Percentiles rank a stretch among this genome's conserved stretches.
These are phyloP conservation scores for Schrenkiella parvula DNA, from an alignment of 345 rosid genomes.

Conservation along the genomic window DNA sequence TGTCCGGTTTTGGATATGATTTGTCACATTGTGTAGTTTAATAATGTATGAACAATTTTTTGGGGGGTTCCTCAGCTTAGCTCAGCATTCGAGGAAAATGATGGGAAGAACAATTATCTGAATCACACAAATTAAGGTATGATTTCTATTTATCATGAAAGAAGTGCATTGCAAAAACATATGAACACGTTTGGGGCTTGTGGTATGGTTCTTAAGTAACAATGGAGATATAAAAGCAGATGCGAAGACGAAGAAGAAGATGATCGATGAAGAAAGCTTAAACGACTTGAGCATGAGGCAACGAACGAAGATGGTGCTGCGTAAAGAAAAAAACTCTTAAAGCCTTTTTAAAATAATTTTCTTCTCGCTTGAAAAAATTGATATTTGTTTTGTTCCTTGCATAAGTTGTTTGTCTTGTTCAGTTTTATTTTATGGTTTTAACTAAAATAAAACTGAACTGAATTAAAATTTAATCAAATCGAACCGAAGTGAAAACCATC, in stretches of 20 bases:
- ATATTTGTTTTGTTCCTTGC: no score
- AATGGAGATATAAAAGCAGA: conserved; percentile 35
- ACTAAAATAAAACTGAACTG: neutral
- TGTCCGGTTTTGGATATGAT: neutral
- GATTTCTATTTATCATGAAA: neutral
- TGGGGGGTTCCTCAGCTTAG: conserved; percentile 8
- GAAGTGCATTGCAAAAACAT: neutral
- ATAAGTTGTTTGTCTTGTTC: no score
- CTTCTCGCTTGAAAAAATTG: neutral
- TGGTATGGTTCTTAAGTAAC: conserved; percentile 10
- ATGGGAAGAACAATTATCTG: conserved; percentile 10
- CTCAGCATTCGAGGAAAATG: neutral
- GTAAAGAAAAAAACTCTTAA: neutral
- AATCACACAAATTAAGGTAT: conserved; percentile 7
- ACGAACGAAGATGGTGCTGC: conserved; percentile 37
- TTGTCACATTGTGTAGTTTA: neutral
- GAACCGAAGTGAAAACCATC: neutral
- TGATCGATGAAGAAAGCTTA: conserved; percentile 16
- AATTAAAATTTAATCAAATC: neutral
- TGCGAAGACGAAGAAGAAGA: conserved; percentile 16
- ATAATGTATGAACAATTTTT: neutral
- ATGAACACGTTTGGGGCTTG: neutral
- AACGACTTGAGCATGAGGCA: conserved; percentile 40
- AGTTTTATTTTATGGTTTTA: no score
- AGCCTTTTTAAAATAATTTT: neutral